Evolutionary conservation across 75 land plant genomes (phyloP), one percentile per base, ranked within the genome.

Genomic region (Sequoiadendron giganteum): DNA sequence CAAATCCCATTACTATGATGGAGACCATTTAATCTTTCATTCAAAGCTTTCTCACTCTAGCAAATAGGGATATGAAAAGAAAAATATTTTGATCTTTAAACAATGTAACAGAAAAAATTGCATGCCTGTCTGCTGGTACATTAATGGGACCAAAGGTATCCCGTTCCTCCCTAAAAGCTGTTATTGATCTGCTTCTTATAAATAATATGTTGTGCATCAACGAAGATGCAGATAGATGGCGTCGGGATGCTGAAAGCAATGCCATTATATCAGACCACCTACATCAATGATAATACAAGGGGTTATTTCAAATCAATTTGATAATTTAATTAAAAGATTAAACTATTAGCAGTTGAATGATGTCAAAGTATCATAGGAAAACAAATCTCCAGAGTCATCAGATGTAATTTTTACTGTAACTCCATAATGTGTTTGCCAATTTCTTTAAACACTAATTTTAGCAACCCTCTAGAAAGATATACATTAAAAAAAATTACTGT

Each of bases 91-190:
- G 34, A 36, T 25, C 3, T 32, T 21, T 76, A n/a, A 54, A 34
- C 19, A 68, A 36, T 36, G 38, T 30, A 86, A 0, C 15, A 4
- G 13, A 86, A 65, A 65, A 21, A 65, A 19, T 48, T 28, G 86
- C 88, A 38, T 25, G 96, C 99, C 91, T 96, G 86, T 96, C 96
- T 28, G 93, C 88, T 2, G 99, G 98, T n/a, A 97, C 99, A 6
- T 83, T 90, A 87, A 97, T 96, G 34, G 98, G 97, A 6, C 99
- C 99, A 55, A 97, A 95, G 21, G 98, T 97, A 84, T 96, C 99
- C 39, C 88, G 82, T 89, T 97, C 99, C 87, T 96, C 99, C 61
- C 99, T 89, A 87, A 93, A 94, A 21, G 87, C 47, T 18, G 88
- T 89, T 28, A 91, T 78, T 87, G 70, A 84, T 81, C 86, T 40